A percentile compares a stretch with the other conserved stretches of the same genome.
phyloP scores from a whole-genome alignment of 1,139 yeast genomes.

The Kodamaea derodonti region DNA sequence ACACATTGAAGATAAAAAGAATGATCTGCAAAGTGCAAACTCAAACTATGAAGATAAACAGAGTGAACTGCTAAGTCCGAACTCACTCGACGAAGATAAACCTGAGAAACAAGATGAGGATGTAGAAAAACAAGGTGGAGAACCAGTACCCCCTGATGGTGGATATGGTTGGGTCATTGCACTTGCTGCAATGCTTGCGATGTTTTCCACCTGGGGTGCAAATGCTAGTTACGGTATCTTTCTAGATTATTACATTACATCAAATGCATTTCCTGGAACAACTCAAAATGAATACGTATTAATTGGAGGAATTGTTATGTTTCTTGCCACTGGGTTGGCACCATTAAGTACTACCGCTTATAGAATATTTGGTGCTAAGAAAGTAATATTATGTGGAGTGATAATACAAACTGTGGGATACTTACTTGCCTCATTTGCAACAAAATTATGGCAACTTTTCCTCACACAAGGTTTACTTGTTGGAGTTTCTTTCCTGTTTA shows the following conservation, averaged over 20 bases:
- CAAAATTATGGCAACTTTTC: conserved; percentile 57
- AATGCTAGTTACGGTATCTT: conserved; percentile 70
- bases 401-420: conserved; percentile 53
- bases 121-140: no score
- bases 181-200: conserved; percentile 43
- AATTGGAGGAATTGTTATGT: conserved; percentile 64
- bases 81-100: no score
- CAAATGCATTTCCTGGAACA: conserved; percentile 52
- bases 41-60: no score
- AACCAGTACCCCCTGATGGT: conserved; percentile 66
- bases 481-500: conserved; percentile 57
- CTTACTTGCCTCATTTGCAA: conserved; percentile 62
- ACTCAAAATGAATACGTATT: conserved; percentile 59
- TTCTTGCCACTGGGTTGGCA: conserved; percentile 53
- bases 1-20: no score
- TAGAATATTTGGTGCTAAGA: conserved; percentile 31
- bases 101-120: no score
- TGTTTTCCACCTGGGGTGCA: conserved; percentile 69
- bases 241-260: conserved; percentile 49
- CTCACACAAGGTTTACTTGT: conserved; percentile 65
- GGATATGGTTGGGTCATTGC: conserved; percentile 73
- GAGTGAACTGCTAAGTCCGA: no score
- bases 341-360: conserved; percentile 45
- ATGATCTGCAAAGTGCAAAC: no score
- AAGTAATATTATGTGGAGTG: conserved; percentile 45